Conservation (phyloP, 306 rosid species). For the Acacia acuminata region DNA sequence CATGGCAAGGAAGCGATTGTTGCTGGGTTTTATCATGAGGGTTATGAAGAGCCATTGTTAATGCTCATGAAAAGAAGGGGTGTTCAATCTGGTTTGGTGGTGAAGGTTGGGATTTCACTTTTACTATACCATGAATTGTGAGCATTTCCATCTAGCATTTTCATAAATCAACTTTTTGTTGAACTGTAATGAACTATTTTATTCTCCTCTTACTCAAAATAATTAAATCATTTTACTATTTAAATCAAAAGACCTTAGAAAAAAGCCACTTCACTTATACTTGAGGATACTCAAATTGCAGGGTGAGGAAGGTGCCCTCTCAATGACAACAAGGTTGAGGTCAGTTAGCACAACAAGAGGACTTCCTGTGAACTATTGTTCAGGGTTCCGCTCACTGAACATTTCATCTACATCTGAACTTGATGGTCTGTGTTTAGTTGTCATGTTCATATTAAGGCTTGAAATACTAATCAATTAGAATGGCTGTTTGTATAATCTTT, state of each 20-base stretch:
- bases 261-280: slow-evolving; percentile 26
- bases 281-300: slow-evolving; percentile 40
- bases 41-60: slow-evolving; percentile 82
- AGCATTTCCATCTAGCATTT: slow-evolving; percentile 6
- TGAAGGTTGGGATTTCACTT: slow-evolving; percentile 66
- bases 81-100: slow-evolving; percentile 89
- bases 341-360: slow-evolving; percentile 62
- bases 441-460: slow-evolving; percentile 23
- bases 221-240: slow-evolving; percentile 22
- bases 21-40: slow-evolving; percentile 95
- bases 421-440: slow-evolving; percentile 58
- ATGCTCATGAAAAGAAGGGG: slow-evolving; percentile 99
- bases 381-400: slow-evolving; percentile 73
- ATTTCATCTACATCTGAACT: slow-evolving; percentile 50
- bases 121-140: slow-evolving; percentile 21
- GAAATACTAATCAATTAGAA: not conserved
- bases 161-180: slow-evolving; percentile 10
- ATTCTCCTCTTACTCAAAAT: slow-evolving; percentile 5
- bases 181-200: slow-evolving; percentile 2
- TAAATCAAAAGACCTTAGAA: slow-evolving; percentile 20
- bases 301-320: slow-evolving; percentile 99
- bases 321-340: slow-evolving; percentile 90
- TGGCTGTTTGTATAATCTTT: not conserved
- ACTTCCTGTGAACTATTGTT: slow-evolving; percentile 89
- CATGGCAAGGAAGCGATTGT: slow-evolving; percentile 92